phyloP scores from a whole-genome alignment of 768 basidiomycete genomes.

The Boletus bicolor region DNA sequence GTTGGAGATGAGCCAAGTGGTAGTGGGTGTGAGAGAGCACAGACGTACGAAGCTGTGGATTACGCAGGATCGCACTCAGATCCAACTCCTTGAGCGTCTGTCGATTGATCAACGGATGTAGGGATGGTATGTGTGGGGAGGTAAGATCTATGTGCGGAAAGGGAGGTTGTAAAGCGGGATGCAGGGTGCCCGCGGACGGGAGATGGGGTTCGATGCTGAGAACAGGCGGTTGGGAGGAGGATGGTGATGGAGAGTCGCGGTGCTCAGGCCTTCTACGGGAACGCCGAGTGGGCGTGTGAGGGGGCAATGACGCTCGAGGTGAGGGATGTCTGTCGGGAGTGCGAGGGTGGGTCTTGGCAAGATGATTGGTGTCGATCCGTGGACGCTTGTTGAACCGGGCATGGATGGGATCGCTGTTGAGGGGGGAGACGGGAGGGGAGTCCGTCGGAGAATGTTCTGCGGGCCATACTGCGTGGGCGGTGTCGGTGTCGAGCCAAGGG shows the following conservation, averaged over 20 bases:
- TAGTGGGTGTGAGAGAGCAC: background rate
- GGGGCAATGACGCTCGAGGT: constrained; percentile 17
- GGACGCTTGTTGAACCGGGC: constrained; percentile 30
- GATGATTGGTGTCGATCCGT: constrained; percentile 26
- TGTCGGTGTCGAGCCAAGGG: constrained; percentile 31
- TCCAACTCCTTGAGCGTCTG: constrained; percentile 84
- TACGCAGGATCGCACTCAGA: constrained; percentile 78
- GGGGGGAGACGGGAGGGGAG: constrained; percentile 37
- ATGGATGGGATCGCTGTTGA: constrained; percentile 33
- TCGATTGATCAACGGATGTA: constrained; percentile 75
- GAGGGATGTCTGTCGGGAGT: constrained; percentile 9
- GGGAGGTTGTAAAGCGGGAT: constrained; percentile 29
- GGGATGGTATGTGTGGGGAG: constrained; percentile 60
- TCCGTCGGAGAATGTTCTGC: constrained; percentile 35
- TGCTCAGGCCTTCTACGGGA: constrained; percentile 28
- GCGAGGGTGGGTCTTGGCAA: constrained; percentile 15
- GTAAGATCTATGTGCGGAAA: constrained; percentile 38
- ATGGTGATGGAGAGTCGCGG: constrained; percentile 30
- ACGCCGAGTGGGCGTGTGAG: constrained; percentile 30
- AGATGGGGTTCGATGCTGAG: constrained; percentile 26
- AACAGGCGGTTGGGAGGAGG: constrained; percentile 17
- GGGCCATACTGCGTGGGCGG: constrained; percentile 37
- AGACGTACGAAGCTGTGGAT: constrained; percentile 84
- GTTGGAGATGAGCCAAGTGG: constrained; percentile 5
- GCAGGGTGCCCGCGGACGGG: constrained; percentile 23